Base-by-base conservation (phyloP, 1,139 yeast genomes). In the Citeromyces hawaiiensis region DNA sequence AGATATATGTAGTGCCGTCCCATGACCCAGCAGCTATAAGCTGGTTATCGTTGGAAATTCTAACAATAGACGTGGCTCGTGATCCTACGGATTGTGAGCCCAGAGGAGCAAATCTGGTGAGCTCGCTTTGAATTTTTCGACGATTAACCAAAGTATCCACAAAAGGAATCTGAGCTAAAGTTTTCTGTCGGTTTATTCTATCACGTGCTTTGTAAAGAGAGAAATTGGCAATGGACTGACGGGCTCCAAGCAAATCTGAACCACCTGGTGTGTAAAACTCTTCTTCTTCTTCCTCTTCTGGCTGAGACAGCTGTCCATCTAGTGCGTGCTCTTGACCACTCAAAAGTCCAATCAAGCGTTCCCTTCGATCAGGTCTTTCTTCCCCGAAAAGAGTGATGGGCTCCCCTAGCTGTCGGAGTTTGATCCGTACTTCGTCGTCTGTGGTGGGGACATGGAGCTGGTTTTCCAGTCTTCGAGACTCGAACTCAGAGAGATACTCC, bases 251-350 rank as follows among this genome's bases (percentile, higher is more conserved):
- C 15, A 87, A 57, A n/a, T 66, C 71, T 5, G 62, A 60, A 1
- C 72, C 57, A 0, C 94, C 96, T 0, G 94, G 94, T 0, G 96
- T 86, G 52, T 78, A 86, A 52, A 82, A 86, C 44, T 83, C 94
- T 43, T 81, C 93, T 17, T 82, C 82, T 3, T 71, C 80, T 6
- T 47, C 51, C 5, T 46, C 75, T 1, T 63, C 72, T 0, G 58
- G 68, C 1, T 60, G 68, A 3, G 44, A 54, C 1, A 50, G 61
- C 3, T 47, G 57, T 3, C 50, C 57, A 19, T 37, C 39, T 27
- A 43, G 38, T 19, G 38, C 51, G 47, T 23, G 40, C 39, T 41
- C 47, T 36, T 42, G 51, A 36, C 43, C 48, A 19, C 41, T 45
- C 35, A 72, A 51, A n/a, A 69, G 48, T 38, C 56, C 53, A 19